Evolutionary conservation across 78 protist species (phyloP).

Genomic region (slime mould (Dictyostelium discoideum)): dicty_2.7 NC_007089.4:1924001-1924500

Average conservation of each 20-base stretch:
- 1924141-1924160: slow-evolving; percentile 67
- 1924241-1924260: slow-evolving; percentile 53
- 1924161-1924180: slow-evolving; percentile 70
- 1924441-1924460: not conserved
- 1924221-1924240: slow-evolving; percentile 22
- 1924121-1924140: slow-evolving; percentile 74
- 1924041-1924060: not conserved
- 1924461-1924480: not conserved
- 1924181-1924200: slow-evolving; percentile 43
- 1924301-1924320: slow-evolving; percentile 50
- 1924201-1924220: slow-evolving; percentile 9
- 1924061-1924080: not conserved
- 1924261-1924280: slow-evolving; percentile 16
- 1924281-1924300: slow-evolving; percentile 72
- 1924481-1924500: slow-evolving; percentile 66
- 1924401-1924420: not conserved
- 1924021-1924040: not conserved
- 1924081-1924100: not conserved
- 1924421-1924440: not conserved
- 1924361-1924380: slow-evolving; percentile 17
- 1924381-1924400: not conserved
- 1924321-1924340: slow-evolving; percentile 26
- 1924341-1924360: slow-evolving; percentile 67
- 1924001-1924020: slow-evolving; percentile 1
- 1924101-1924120: slow-evolving; percentile 62